Evolutionary conservation across 2,329 filamentous ascomycete genomes (phyloP).

Genomic region (Trichoderma sp.): DNA sequence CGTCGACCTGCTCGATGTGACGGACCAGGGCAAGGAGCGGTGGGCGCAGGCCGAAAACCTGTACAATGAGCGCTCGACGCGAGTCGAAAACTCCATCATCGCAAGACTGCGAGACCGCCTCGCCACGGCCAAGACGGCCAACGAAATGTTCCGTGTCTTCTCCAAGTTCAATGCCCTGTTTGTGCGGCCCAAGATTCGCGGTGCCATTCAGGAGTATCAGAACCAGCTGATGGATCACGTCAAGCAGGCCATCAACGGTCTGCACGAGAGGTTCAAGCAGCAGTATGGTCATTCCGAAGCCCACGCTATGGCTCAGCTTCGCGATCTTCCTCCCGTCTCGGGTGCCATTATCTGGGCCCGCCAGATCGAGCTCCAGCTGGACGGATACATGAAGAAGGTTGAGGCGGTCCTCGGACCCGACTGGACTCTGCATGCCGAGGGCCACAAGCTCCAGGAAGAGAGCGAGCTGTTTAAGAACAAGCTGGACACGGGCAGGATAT

Average conservation of each 20-base stretch:
- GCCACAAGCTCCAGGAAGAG: conserved; percentile 89
- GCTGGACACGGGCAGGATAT: conserved; percentile 89
- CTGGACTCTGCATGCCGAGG: conserved; percentile 92
- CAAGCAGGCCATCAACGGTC: conserved; percentile 87
- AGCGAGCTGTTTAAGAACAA: conserved; percentile 95
- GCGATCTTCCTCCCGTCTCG: conserved; percentile 91
- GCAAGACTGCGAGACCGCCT: conserved; percentile 87
- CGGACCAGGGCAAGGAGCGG: conserved; percentile 81
- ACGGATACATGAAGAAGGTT: conserved; percentile 98
- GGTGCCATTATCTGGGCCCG: conserved; percentile 97
- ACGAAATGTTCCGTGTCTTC: conserved; percentile 99
- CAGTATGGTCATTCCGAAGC: conserved; percentile 98
- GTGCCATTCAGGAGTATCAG: conserved; percentile 97
- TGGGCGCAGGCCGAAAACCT: conserved; percentile 95
- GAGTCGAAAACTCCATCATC: conserved; percentile 99
- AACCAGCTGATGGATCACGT: conserved; percentile 98
- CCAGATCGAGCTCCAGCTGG: conserved; percentile 93
- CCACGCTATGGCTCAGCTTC: conserved; percentile 95
- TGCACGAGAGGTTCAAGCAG: conserved; percentile 97
- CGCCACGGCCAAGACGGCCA: conserved; percentile 93
- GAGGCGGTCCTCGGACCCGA: conserved; percentile 94
- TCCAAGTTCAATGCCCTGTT: conserved; percentile 99
- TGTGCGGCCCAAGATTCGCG: conserved; percentile 97
- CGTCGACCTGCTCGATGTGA: conserved; percentile 92
- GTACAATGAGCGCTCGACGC: conserved; percentile 95